Percentiles rank a stretch among this genome's conserved stretches.
These are phyloP conservation scores for Botrytis pseudocinerea DNA, from an alignment of 2,329 filamentous ascomycete species.

Conservation along the genomic window DNA sequence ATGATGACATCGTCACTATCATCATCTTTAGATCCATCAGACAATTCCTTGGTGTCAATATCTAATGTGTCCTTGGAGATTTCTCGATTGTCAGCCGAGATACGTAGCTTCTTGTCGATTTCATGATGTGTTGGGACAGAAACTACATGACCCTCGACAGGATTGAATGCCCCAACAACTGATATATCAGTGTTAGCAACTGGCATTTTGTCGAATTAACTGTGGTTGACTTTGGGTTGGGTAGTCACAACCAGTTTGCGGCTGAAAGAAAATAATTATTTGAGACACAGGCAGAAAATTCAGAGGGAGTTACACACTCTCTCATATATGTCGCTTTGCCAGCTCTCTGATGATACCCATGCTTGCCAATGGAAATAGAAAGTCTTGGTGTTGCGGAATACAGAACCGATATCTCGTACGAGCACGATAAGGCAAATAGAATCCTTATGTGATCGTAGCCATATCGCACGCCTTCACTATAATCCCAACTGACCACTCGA, in stretches of 20 bases:
- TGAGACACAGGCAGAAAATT: not conserved
- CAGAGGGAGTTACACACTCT: not conserved
- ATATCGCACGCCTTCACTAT: conserved; percentile 13
- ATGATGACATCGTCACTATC: conserved; percentile 49
- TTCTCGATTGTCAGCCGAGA: conserved; percentile 23
- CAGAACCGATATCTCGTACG: not conserved
- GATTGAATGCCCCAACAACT: conserved; percentile 38
- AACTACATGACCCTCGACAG: conserved; percentile 40
- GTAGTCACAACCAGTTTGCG: not conserved
- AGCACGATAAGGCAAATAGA: not conserved
- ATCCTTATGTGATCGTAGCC: not conserved
- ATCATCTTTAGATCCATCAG: conserved; percentile 40
- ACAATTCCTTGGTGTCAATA: conserved; percentile 33
- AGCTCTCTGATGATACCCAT: not conserved
- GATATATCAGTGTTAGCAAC: conserved; percentile 31
- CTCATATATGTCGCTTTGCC: not conserved
- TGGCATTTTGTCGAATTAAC: conserved; percentile 27
- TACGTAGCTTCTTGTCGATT: conserved; percentile 40
- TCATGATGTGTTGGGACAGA: conserved; percentile 37
- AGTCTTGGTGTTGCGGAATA: not conserved
- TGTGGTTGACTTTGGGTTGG: not conserved
- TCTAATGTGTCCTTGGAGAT: conserved; percentile 27
- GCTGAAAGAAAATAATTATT: not conserved
- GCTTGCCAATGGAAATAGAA: not conserved
- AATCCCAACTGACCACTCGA: not conserved